These are phyloP conservation scores for Saturnispora mendoncae DNA, from an alignment of 805 yeast genomes.

Conservation along the genomic window DNA sequence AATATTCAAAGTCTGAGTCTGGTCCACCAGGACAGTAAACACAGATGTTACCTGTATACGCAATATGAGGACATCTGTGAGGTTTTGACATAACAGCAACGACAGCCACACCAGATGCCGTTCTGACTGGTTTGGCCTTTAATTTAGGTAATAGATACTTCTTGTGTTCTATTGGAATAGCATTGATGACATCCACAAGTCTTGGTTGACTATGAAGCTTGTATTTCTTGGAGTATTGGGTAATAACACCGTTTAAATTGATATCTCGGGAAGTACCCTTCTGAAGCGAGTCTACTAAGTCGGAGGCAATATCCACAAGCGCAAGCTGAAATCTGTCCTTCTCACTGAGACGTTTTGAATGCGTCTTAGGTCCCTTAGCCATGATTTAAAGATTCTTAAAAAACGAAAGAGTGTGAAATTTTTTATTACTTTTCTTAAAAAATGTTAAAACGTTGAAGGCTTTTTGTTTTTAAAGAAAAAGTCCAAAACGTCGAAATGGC, in stretches of 20 bases:
- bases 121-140: conserved; percentile 97
- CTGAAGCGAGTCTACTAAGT: conserved; percentile 69
- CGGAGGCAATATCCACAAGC: conserved; percentile 85
- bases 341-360: conserved; percentile 75
- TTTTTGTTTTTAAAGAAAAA: background rate
- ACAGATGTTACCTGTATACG: conserved; percentile 97
- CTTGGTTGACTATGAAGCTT: conserved; percentile 89
- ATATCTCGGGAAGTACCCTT: conserved; percentile 54
- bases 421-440: background rate
- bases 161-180: conserved; percentile 94
- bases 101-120: conserved; percentile 98
- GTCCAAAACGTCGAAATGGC: background rate
- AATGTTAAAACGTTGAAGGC: background rate
- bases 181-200: conserved; percentile 85
- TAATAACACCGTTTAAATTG: conserved; percentile 84
- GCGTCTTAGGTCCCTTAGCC: conserved; percentile 31
- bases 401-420: background rate
- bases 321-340: conserved; percentile 88
- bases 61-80: conserved; percentile 97
- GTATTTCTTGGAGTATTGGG: conserved; percentile 79
- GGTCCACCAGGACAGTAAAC: conserved; percentile 99
- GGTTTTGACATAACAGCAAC: conserved; percentile 99
- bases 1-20: conserved; percentile 94
- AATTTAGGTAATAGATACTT: conserved; percentile 85
- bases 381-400: background rate